A percentile compares a stretch with the other conserved stretches of the same genome.
phyloP scores from a whole-genome alignment of 1,284 basidiomycete genomes.

The Afroboletus lepidellus region DNA sequence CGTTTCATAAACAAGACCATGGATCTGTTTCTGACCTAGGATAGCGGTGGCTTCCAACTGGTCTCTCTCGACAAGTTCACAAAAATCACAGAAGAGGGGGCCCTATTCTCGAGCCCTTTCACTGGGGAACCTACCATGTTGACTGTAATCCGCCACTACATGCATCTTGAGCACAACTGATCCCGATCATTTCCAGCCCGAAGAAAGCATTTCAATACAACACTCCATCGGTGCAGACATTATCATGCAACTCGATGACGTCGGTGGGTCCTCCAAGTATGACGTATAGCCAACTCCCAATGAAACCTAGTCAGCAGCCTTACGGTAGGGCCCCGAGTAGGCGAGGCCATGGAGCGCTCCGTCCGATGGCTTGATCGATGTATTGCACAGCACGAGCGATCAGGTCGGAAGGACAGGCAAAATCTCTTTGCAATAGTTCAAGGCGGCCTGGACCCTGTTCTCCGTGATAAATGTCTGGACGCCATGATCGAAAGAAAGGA shows the following conservation, averaged over 20 bases:
- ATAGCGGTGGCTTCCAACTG: conserved; percentile 84
- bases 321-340: conserved; percentile 72
- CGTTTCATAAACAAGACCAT: neutral
- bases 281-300: conserved; percentile 1
- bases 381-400: conserved; percentile 66
- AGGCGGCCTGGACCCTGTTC: conserved; percentile 67
- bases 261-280: conserved; percentile 51
- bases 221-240: conserved; percentile 87
- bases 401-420: conserved; percentile 61
- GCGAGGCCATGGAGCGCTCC: conserved; percentile 80
- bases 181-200: conserved; percentile 53
- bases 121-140: conserved; percentile 81
- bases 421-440: conserved; percentile 89
- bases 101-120: conserved; percentile 79
- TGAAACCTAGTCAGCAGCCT: conserved; percentile 61
- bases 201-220: conserved; percentile 83
- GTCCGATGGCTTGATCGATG: conserved; percentile 85
- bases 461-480: conserved; percentile 72
- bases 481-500: conserved; percentile 77
- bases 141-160: conserved; percentile 52
- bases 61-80: conserved; percentile 84
- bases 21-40: conserved; percentile 41
- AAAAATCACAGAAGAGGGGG: conserved; percentile 82
- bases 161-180: conserved; percentile 11
- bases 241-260: conserved; percentile 89